Conservation (phyloP, 371 early-diverging fungal genomes). For the Actinomucor elegans region DNA sequence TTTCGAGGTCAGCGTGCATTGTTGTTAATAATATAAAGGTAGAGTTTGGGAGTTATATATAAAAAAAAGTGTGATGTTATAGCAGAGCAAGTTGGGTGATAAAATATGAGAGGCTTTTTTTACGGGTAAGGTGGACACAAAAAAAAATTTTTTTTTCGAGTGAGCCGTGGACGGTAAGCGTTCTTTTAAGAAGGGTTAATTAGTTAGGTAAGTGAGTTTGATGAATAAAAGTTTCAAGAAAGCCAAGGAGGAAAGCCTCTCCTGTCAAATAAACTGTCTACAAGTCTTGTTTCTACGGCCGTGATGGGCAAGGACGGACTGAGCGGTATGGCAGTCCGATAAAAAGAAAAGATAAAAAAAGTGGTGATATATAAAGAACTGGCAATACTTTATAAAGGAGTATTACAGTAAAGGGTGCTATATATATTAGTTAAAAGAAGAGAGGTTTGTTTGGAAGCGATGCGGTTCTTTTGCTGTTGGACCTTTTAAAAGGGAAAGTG, state of each 20-base stretch:
- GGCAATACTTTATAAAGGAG: conserved; percentile 28
- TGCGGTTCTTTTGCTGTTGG: conserved; percentile 21
- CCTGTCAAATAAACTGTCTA: conserved; percentile 62
- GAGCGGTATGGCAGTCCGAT: conserved; percentile 52
- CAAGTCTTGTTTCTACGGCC: conserved; percentile 67
- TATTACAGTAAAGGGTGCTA: conserved; percentile 19
- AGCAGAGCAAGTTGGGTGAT: too few relatives aligned
- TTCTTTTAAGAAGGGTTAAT: not conserved
- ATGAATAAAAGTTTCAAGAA: conserved; percentile 32
- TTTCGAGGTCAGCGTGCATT: conserved; percentile 42
- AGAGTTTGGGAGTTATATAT: not conserved
- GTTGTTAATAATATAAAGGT: not conserved
- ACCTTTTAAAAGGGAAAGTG: not conserved
- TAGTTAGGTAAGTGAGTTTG: not conserved
- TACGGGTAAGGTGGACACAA: too few relatives aligned
- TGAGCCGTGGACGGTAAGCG: too few relatives aligned
- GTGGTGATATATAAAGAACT: conserved; percentile 22
- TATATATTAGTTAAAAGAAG: not conserved
- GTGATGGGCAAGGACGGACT: conserved; percentile 67
- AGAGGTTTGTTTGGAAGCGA: not conserved
- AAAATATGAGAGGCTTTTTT: too few relatives aligned
- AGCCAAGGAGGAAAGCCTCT: conserved; percentile 72
- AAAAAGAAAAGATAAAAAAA: conserved; percentile 18
- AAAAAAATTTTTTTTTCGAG: too few relatives aligned
- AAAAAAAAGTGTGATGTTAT: not conserved